Evolutionary conservation across 2,329 filamentous ascomycete genomes (phyloP).

Genomic region (Rhynchosporium agropyri): DNA sequence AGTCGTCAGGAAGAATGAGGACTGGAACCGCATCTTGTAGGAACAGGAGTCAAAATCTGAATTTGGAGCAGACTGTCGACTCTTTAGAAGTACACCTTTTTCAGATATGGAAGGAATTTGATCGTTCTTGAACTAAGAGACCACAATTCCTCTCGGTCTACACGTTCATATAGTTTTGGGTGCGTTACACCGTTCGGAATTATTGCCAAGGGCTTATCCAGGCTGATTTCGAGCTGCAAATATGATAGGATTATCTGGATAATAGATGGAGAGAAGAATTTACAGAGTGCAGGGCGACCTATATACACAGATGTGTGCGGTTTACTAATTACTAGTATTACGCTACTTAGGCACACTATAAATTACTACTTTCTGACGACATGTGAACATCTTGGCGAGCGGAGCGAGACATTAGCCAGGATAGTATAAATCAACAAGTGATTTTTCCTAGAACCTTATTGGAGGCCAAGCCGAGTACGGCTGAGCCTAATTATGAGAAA

Average conservation of each 20-base stretch:
- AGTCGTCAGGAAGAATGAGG: conserved; percentile 9
- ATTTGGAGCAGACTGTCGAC: conserved; percentile 1
- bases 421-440: conserved; percentile 1
- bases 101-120: background rate
- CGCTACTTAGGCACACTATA: too few relatives aligned
- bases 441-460: conserved; percentile 14
- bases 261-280: too few relatives aligned
- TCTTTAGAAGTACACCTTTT: background rate
- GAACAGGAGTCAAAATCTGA: background rate
- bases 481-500: conserved; percentile 16
- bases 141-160: conserved; percentile 3
- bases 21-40: conserved; percentile 14
- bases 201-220: conserved; percentile 12
- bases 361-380: too few relatives aligned
- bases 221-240: conserved; percentile 15
- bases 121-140: background rate
- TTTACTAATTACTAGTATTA: too few relatives aligned
- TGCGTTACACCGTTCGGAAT: conserved; percentile 15
- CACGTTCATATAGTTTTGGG: conserved; percentile 10
- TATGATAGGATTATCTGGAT: background rate
- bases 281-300: too few relatives aligned
- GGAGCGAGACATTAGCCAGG: conserved; percentile 18
- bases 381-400: conserved; percentile 10
- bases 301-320: too few relatives aligned
- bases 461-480: conserved; percentile 18